Evolutionary conservation across 768 basidiomycete species (phyloP), one percentile per base, ranked within the genome.

Genomic region (Lactarius sanguifluus): DNA sequence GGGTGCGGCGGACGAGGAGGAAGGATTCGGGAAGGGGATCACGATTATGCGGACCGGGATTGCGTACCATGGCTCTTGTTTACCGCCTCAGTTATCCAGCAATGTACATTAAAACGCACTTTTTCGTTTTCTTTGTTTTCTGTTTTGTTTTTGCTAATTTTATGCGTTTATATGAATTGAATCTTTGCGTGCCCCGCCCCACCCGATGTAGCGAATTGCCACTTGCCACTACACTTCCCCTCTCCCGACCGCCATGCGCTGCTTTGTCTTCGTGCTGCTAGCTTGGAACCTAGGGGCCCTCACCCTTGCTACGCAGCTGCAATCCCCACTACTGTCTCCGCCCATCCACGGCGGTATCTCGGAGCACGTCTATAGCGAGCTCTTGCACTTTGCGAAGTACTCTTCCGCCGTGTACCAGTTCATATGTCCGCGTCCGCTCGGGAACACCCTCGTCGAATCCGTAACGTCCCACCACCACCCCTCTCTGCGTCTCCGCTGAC

Each of bases 1-100:
- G 34, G 34, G 9, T 0, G 71, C 70, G 13, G 70, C 58, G 55
- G 62, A 65, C 7, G 54, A 59, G 16, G 64, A 36, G 43, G 59
- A 56, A 30, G 45, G 25, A 57, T 52, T 52, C 13, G 23, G 36
- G 72, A 77, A 56, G 75, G 5, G 38, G 15, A 65, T 87, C 57
- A 73, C 82, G 55, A 80, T 87, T 68, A 81, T 83, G 70, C 83
- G 86, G 77, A 82, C 83, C 72, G 88, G 87, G 69, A 73, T 77
- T 68, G 80, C 85, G 76, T 86, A 86, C 71, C 90, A 92, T 72
- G 71, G 72, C 68, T 77, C 73, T 70, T 82, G 81, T 65, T 75
- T 75, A 63, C 74, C 75, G 58, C 71, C 72, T 69, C 70, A 73
- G 61, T 70, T 70, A 70, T 74, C 10, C 12, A 67, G 58, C 72